phyloP scores from a whole-genome alignment of 2,329 filamentous ascomycete species.

The Ophiostoma tasmaniense region DNA sequence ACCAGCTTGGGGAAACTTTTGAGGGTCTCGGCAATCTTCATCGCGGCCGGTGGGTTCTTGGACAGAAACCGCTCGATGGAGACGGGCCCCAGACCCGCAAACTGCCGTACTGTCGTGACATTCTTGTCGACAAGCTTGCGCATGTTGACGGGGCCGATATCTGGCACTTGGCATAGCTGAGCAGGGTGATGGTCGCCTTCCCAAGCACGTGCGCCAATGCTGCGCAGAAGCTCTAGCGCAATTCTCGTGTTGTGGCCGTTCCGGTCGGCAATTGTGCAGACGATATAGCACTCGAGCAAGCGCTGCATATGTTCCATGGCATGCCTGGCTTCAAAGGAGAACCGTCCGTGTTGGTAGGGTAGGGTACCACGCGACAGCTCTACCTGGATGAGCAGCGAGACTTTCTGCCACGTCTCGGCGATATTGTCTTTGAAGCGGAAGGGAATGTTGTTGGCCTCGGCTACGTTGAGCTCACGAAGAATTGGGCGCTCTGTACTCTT shows the following conservation, averaged over 20 bases:
- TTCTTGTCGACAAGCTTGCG: constrained; percentile 64
- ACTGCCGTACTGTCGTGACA: constrained; percentile 60
- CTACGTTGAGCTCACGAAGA: constrained; percentile 66
- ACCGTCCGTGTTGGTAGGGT: constrained; percentile 34
- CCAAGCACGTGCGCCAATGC: constrained; percentile 68
- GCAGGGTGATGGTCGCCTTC: constrained; percentile 57
- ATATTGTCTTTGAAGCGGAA: constrained; percentile 65
- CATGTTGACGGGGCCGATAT: constrained; percentile 66
- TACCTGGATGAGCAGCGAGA: constrained; percentile 68
- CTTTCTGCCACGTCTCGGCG: constrained; percentile 60
- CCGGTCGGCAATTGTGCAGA: constrained; percentile 51
- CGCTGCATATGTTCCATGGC: constrained; percentile 63
- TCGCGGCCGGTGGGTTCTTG: constrained; percentile 76
- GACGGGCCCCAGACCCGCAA: constrained; percentile 58
- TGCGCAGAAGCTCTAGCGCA: constrained; percentile 69
- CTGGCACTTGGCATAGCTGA: constrained; percentile 75
- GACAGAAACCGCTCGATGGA: constrained; percentile 69
- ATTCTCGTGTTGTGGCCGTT: constrained; percentile 62
- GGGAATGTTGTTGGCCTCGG: constrained; percentile 47
- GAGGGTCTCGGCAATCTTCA: constrained; percentile 55
- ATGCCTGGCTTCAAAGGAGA: constrained; percentile 51
- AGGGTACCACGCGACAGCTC: constrained; percentile 56
- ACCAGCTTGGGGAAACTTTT: constrained; percentile 58
- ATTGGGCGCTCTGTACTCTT: constrained; percentile 59
- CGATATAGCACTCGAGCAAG: constrained; percentile 65